phyloP scores from a whole-genome alignment of 495 filamentous ascomycete species.

The Rusavskia elegans region DNA sequence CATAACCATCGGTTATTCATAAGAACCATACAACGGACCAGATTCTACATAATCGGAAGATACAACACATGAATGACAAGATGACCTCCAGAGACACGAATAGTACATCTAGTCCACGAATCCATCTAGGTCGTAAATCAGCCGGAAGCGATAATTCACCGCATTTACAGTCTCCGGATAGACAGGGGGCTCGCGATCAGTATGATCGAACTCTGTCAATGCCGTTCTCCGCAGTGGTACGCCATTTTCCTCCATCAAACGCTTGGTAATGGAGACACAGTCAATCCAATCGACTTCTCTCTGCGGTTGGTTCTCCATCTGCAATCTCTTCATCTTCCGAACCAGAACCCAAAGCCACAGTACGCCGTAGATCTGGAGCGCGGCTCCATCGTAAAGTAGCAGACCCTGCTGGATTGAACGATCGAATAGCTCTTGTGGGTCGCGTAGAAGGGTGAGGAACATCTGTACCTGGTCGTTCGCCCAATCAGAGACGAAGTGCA shows the following conservation, averaged over 20 bases:
- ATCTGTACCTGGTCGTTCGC: neutral
- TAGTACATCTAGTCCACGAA: neutral
- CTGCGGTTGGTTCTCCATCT: neutral
- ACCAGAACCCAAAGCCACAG: neutral
- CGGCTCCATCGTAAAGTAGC: neutral
- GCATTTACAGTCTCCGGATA: neutral
- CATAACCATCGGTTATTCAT: too few relatives aligned
- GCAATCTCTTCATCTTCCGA: neutral
- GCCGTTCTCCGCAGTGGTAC: neutral
- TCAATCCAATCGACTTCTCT: neutral
- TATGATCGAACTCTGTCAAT: neutral
- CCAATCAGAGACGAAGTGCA: neutral
- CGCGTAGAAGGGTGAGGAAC: neutral
- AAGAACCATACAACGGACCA: too few relatives aligned
- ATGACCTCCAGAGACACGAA: too few relatives aligned
- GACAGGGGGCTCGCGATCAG: neutral
- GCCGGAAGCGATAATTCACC: neutral
- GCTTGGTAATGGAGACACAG: neutral
- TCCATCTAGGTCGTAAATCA: neutral
- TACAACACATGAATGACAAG: too few relatives aligned
- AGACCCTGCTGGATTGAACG: neutral
- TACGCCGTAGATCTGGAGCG: neutral
- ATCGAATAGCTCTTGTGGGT: neutral
- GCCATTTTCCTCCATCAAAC: neutral
- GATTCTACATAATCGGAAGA: too few relatives aligned